Conservation (phyloP, 441 rosid species). For the Populus hybrid region DNA sequence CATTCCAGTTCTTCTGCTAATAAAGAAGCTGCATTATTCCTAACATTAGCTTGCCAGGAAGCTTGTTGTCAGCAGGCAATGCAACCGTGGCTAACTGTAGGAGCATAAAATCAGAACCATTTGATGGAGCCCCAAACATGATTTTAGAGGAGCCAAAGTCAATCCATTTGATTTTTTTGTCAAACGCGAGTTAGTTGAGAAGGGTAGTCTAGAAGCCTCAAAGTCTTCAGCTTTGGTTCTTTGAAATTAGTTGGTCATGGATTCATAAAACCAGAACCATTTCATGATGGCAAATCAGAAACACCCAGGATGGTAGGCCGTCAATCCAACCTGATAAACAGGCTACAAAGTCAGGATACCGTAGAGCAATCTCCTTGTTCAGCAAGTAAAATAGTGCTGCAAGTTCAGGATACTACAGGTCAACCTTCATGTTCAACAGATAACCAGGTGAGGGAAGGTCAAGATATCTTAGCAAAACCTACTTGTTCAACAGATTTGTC, state of each 20-base stretch:
- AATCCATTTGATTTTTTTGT: constrained; percentile 24
- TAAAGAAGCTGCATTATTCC: constrained; percentile 19
- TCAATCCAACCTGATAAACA: constrained; percentile 24
- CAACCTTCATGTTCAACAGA: constrained; percentile 30
- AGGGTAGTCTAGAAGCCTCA: constrained; percentile 18
- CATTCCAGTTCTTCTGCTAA: constrained; percentile 30
- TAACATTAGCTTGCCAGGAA: constrained; percentile 22
- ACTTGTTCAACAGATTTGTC: constrained; percentile 21
- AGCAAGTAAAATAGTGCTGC: constrained; percentile 20
- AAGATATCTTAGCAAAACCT: constrained; percentile 22
- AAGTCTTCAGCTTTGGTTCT: constrained; percentile 23
- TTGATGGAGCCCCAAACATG: constrained; percentile 39
- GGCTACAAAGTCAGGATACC: constrained; percentile 20
- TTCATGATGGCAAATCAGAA: constrained; percentile 29
- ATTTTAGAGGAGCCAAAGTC: constrained; percentile 21
- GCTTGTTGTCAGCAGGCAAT: constrained; percentile 20
- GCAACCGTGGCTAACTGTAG: constrained; percentile 19
- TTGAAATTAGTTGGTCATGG: constrained; percentile 26
- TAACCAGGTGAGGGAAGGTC: constrained; percentile 19
- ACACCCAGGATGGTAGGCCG: constrained; percentile 19
- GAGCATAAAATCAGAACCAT: constrained; percentile 58
- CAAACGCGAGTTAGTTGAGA: constrained; percentile 48
- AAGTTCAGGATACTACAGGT: constrained; percentile 18
- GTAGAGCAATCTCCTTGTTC: constrained; percentile 24
- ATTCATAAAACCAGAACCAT: constrained; percentile 51